Evolutionary conservation across 192 early-diverging fungal genomes (phyloP).

Genomic region (Entrophospora sp.): DNA sequence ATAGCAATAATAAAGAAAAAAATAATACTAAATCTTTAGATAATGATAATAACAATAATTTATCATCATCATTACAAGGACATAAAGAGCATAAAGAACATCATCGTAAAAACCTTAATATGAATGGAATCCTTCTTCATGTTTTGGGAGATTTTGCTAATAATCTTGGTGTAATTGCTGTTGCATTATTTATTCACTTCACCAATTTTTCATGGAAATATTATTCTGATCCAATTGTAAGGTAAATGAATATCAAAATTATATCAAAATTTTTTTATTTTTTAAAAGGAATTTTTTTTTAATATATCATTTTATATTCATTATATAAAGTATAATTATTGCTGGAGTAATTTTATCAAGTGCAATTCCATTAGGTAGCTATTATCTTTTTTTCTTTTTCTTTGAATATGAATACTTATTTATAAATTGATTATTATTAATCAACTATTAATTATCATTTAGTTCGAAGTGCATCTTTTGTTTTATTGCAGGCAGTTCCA

Average conservation of each 20-base stretch:
- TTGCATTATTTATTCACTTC: constrained; percentile 69
- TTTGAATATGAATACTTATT: not conserved
- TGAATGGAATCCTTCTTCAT: constrained; percentile 73
- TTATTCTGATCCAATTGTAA: constrained; percentile 81
- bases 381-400: not conserved
- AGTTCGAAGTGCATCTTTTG: constrained; percentile 55
- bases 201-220: constrained; percentile 57
- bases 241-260: constrained; percentile 30
- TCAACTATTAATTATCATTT: not conserved
- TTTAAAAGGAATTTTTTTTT: too few relatives aligned
- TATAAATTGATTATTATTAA: not conserved
- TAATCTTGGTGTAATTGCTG: constrained; percentile 77
- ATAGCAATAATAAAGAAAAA: not conserved
- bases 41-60: constrained; percentile 27
- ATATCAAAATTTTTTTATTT: too few relatives aligned
- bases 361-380: constrained; percentile 35
- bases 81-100: constrained; percentile 22
- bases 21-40: constrained; percentile 11
- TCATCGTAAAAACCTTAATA: constrained; percentile 38
- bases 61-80: constrained; percentile 29
- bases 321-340: constrained; percentile 40
- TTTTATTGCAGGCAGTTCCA: constrained; percentile 80
- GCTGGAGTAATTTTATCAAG: constrained; percentile 51
- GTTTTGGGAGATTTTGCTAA: constrained; percentile 85
- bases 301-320: not conserved